Percentiles rank a stretch among this genome's conserved stretches.
phyloP scores from a whole-genome alignment of 768 basidiomycete genomes.

The Lactifluus pinguis region DNA sequence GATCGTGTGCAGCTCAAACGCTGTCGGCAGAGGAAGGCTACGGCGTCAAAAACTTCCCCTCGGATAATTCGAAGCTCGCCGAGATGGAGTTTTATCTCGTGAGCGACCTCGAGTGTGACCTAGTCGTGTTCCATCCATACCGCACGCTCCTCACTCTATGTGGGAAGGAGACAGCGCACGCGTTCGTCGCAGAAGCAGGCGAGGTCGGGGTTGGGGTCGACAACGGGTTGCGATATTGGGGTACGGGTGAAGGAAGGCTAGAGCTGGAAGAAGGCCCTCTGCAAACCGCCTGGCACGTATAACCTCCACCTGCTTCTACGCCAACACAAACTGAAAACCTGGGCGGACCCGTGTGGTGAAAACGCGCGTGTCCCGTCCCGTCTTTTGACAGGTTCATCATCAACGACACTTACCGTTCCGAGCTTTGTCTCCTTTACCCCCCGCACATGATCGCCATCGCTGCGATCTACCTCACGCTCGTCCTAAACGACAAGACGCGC shows the following conservation, averaged over 20 bases:
- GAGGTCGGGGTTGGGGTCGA: conserved; percentile 47
- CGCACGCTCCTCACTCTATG: conserved; percentile 75
- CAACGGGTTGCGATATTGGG: conserved; percentile 64
- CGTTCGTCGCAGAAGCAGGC: conserved; percentile 45
- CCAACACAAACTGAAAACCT: background rate
- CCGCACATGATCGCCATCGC: conserved; percentile 93
- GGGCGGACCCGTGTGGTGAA: background rate
- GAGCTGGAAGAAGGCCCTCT: conserved; percentile 68
- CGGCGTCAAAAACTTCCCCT: conserved; percentile 68
- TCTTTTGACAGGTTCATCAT: conserved; percentile 69
- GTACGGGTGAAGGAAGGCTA: conserved; percentile 68
- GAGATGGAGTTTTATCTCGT: conserved; percentile 99
- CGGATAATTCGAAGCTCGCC: conserved; percentile 85
- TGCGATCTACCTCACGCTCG: conserved; percentile 81
- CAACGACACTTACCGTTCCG: conserved; percentile 93
- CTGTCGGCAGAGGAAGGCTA: conserved; percentile 47
- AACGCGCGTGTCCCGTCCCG: background rate
- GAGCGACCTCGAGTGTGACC: conserved; percentile 91
- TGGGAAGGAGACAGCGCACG: conserved; percentile 42
- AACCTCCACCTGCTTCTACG: background rate
- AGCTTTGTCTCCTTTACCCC: conserved; percentile 88
- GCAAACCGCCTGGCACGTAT: conserved; percentile 81
- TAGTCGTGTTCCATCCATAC: conserved; percentile 91
- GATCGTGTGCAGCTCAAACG: background rate
- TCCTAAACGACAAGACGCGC: conserved; percentile 55